A percentile compares a stretch with the other conserved stretches of the same genome.
Conservation (phyloP, 768 basidiomycete species). For the Leccinum olivaceopallidum region DNA sequence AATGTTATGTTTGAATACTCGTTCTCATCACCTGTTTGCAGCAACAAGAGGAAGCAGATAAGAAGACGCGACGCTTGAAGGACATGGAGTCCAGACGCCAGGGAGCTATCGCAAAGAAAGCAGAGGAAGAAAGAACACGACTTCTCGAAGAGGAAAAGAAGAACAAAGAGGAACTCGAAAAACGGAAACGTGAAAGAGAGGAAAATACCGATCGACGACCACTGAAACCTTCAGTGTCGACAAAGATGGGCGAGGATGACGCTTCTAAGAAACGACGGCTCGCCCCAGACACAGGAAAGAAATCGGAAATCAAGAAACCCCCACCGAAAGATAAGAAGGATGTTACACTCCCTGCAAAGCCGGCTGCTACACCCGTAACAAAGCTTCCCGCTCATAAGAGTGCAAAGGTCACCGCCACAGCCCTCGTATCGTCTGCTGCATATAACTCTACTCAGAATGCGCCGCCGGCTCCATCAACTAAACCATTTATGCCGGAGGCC, state of each 20-base stretch:
- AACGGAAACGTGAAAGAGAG: conserved; percentile 80
- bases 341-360: conserved; percentile 27
- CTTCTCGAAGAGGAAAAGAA: conserved; percentile 69
- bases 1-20: background rate
- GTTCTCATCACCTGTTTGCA: conserved; percentile 33
- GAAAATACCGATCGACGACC: conserved; percentile 72
- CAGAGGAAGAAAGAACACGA: conserved; percentile 70
- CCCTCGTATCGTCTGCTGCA: conserved; percentile 38
- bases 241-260: conserved; percentile 80
- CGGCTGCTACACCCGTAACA: conserved; percentile 24
- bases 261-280: conserved; percentile 70
- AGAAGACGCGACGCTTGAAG: conserved; percentile 69
- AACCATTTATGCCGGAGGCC: conserved; percentile 32
- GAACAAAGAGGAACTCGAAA: conserved; percentile 71
- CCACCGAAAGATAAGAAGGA: conserved; percentile 55
- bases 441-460: conserved; percentile 41
- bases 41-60: conserved; percentile 90
- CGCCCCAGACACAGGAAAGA: conserved; percentile 52
- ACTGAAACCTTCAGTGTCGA: conserved; percentile 42
- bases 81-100: conserved; percentile 86
- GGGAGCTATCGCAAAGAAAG: conserved; percentile 68
- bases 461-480: conserved; percentile 27
- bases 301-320: conserved; percentile 59
- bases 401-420: conserved; percentile 33
- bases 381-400: conserved; percentile 37